Conservation (phyloP, 768 basidiomycete species). For the Pulveroboletus sp. region DNA sequence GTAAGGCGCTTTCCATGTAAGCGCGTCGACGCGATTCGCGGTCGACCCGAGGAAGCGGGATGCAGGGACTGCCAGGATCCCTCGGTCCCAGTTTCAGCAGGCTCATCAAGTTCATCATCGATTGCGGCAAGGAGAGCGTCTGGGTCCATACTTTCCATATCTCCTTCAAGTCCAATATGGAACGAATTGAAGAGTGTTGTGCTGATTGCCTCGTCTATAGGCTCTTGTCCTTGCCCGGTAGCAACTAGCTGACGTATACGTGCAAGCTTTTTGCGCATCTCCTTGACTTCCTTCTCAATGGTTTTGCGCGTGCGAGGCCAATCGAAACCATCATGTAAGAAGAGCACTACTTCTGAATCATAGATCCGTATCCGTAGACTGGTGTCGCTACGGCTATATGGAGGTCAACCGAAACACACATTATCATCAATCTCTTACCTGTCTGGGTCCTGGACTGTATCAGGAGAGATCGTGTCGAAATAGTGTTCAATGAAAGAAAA, state of each 20-base stretch:
- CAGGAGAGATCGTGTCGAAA: slow-evolving; percentile 61
- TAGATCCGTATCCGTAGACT: slow-evolving; percentile 51
- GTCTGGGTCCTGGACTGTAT: slow-evolving; percentile 39
- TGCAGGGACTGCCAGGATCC: slow-evolving; percentile 91
- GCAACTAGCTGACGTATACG: slow-evolving; percentile 92
- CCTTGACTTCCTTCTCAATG: slow-evolving; percentile 84
- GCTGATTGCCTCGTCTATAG: slow-evolving; percentile 64
- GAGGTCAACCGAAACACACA: slow-evolving; percentile 5
- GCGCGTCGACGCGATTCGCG: slow-evolving; percentile 32
- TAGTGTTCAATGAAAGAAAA: slow-evolving; percentile 71
- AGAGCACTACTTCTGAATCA: slow-evolving; percentile 59
- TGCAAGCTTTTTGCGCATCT: slow-evolving; percentile 78
- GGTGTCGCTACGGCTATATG: slow-evolving; percentile 41
- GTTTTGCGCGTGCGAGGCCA: slow-evolving; percentile 81
- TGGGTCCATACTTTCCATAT: slow-evolving; percentile 68
- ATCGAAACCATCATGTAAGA: slow-evolving; percentile 92
- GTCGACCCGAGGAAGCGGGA: slow-evolving; percentile 42
- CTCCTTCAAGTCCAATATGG: slow-evolving; percentile 84
- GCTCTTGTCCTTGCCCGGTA: slow-evolving; percentile 80
- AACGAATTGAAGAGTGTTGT: slow-evolving; percentile 89
- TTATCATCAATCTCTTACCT: slow-evolving; percentile 37
- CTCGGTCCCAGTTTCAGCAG: slow-evolving; percentile 66
- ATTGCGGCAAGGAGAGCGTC: slow-evolving; percentile 83
- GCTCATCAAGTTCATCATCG: slow-evolving; percentile 82
- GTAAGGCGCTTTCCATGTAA: slow-evolving; percentile 58